Conservation (phyloP, 441 rosid species). For the Syzygium malaccense region DNA sequence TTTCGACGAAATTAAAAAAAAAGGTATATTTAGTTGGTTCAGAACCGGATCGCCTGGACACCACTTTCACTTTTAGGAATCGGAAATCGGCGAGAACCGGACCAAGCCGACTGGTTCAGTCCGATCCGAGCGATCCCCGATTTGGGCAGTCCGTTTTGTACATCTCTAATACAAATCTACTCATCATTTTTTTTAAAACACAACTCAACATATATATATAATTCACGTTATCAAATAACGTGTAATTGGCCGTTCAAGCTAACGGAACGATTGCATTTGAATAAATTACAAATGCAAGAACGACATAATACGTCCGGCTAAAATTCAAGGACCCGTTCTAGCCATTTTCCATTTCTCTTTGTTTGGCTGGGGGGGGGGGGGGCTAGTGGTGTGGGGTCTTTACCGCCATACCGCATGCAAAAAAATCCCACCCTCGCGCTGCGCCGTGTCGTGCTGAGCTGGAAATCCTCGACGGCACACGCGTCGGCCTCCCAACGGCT, state of each 20-base stretch:
- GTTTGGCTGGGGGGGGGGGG: not conserved
- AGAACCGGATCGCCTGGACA: fast-evolving
- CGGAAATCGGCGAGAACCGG: fast-evolving
- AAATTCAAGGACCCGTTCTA: not conserved
- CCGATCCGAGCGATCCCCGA: fast-evolving
- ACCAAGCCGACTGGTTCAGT: fast-evolving
- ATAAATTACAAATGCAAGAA: not conserved
- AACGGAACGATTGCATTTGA: fast-evolving
- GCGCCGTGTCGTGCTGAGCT: not conserved
- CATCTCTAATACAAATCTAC: fast-evolving
- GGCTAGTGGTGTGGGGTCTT: no score
- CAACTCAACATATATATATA: no score
- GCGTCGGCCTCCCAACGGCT: not conserved
- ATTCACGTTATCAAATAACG: no score
- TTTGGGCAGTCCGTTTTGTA: fast-evolving
- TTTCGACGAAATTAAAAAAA: no score
- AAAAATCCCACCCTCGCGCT: not conserved
- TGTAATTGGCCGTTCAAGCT: no score
- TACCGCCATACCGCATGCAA: not conserved
- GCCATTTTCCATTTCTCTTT: not conserved
- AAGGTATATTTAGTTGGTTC: no score
- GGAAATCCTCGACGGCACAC: not conserved
- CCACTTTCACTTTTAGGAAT: fast-evolving
- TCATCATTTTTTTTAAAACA: no score
- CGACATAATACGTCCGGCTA: fast-evolving